Conservation (phyloP, 805 yeast genomes). For the Teunomyces pallodes region DNA sequence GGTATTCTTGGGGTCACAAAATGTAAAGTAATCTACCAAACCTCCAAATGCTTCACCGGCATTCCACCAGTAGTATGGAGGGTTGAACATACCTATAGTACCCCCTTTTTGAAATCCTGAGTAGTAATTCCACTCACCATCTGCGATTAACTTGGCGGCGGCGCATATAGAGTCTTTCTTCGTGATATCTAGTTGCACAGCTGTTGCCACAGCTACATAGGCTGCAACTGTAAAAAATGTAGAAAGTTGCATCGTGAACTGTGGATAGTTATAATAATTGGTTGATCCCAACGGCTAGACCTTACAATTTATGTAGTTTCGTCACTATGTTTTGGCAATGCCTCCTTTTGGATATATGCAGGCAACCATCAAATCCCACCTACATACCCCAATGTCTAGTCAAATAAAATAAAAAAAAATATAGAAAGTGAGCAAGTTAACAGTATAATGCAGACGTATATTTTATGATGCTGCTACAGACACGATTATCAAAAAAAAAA, state of each 20-base stretch:
- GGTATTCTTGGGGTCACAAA: slow-evolving; percentile 34
- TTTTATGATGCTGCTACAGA: no score
- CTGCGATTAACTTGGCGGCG: slow-evolving; percentile 33
- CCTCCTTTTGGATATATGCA: slow-evolving; percentile 2
- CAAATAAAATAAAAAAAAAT: not conserved
- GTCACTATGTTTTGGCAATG: slow-evolving; percentile 4
- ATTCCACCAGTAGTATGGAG: slow-evolving; percentile 54
- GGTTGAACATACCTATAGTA: slow-evolving; percentile 43
- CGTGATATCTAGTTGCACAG: slow-evolving; percentile 38
- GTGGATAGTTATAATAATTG: not conserved
- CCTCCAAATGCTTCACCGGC: slow-evolving; percentile 54
- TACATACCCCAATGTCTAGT: not conserved
- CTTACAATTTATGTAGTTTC: not conserved
- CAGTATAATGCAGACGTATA: no score
- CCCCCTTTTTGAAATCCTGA: slow-evolving; percentile 43
- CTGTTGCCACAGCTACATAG: slow-evolving; percentile 9
- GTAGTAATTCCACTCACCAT: slow-evolving; percentile 47
- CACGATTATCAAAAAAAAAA: no score
- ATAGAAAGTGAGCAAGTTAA: not conserved
- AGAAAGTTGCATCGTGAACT: not conserved
- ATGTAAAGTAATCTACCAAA: slow-evolving; percentile 37
- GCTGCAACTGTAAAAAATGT: not conserved
- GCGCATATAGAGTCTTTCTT: slow-evolving; percentile 39
- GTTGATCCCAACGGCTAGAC: not conserved
- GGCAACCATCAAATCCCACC: not conserved